Conservation (phyloP, 352 stramenopile genomes). For the Blastocystis sp. region DNA sequence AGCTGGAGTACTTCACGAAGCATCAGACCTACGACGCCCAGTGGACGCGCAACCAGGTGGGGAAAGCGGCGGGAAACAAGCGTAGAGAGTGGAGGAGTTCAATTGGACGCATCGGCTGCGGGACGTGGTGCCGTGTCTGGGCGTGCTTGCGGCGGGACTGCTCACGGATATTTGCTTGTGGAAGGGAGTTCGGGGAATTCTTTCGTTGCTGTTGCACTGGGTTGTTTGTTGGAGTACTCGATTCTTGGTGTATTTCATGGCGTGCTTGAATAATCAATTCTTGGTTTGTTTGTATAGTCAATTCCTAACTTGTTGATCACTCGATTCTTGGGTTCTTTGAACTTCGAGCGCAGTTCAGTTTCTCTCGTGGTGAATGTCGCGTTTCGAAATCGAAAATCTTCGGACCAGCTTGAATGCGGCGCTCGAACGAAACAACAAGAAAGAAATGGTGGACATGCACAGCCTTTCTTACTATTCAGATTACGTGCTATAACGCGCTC, state of each 20-base stretch:
- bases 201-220: too few relatives aligned
- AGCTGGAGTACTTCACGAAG: conserved; percentile 50
- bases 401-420: background rate
- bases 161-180: background rate
- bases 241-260: too few relatives aligned
- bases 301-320: too few relatives aligned
- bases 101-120: conserved; percentile 7
- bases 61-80: background rate
- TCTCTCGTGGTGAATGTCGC: background rate
- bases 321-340: too few relatives aligned
- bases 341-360: too few relatives aligned
- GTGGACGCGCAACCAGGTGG: conserved; percentile 16
- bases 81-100: conserved; percentile 38
- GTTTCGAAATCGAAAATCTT: conserved; percentile 4
- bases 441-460: background rate
- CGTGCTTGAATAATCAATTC: too few relatives aligned
- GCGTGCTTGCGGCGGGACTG: background rate
- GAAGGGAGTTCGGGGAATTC: background rate
- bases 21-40: conserved; percentile 28
- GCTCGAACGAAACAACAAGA: background rate
- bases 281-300: too few relatives aligned
- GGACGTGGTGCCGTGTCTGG: conserved; percentile 8
- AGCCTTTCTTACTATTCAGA: background rate
- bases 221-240: too few relatives aligned
- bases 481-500: conserved; percentile 34